Evolutionary conservation across 305 asterid genomes (phyloP), one percentile per base, ranked within the genome.

Genomic region (Rubia peregrina): DNA sequence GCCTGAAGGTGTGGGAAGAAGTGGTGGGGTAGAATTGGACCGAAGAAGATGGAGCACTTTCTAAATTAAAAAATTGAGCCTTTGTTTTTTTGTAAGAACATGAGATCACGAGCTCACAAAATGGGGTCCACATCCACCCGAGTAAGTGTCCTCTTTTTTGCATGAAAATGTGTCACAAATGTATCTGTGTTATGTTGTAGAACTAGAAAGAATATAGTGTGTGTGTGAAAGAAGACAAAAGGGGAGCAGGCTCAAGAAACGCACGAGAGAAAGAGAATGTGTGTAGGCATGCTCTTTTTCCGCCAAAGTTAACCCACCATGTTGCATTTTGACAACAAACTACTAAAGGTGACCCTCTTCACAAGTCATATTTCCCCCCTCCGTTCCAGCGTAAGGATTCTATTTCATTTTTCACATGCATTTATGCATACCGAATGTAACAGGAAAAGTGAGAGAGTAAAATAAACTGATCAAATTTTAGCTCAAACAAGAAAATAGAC

Each of bases 51-150:
- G 30, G 30, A 26, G 30, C 30, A 26, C 30, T 26, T 26, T 26
- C 30, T 26, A 26, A 26, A 26, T 26, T 26, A 26, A 26, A 26
- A 10, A 8, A 66, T 66, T 60, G 13, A 13, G 40, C 13, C 30
- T 26, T n/a, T n/a, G 3, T 19, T 64, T 49, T 21, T 8, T 41
- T 53, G 57, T 21, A 38, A 68, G 76, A 67, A 79, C 70, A 74
- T 75, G 86, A 67, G 62, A 1, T 87, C 93, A 87, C 93, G 89
- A 77, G 80, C 73, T 21, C 2, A 2, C 4, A 21, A 40, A 26
- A 49, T 43, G 68, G 33, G 62, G 57, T 67, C 16, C 65, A 19
- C 42, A 40, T 4, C n/a, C 40, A 26, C 68, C 68, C 21, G 30
- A 26, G 30, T 2, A 57, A 17, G 71, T 43, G 66, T 42, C 61